These are phyloP conservation scores for Fusarium sp. DNA, from an alignment of 2,329 filamentous ascomycete genomes.

Conservation along the genomic window DNA sequence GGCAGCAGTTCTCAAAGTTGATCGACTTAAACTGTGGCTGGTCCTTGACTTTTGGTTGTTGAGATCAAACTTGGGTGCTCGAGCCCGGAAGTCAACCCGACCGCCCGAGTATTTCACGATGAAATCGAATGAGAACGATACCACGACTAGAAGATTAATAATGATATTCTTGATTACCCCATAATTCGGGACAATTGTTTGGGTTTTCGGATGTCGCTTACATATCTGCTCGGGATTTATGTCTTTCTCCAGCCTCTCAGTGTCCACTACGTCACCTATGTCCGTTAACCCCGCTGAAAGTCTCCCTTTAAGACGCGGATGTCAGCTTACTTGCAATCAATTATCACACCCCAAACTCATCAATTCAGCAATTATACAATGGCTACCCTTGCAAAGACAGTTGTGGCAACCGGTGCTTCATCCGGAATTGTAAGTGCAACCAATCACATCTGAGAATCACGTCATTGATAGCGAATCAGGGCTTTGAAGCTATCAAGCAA, in stretches of 20 bases:
- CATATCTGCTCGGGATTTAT: slow-evolving; percentile 2
- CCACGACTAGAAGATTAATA: slow-evolving; percentile 19
- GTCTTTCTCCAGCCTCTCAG: background rate
- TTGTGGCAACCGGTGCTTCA: slow-evolving; percentile 66
- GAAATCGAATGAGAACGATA: background rate
- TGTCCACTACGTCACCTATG: slow-evolving; percentile 38
- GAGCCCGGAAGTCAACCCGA: background rate
- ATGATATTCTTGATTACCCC: slow-evolving; percentile 9
- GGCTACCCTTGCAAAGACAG: slow-evolving; percentile 61
- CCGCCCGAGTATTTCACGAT: background rate
- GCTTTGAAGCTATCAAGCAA: slow-evolving; percentile 68
- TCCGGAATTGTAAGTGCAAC: slow-evolving; percentile 63
- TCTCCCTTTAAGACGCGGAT: slow-evolving; percentile 4
- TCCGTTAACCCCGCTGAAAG: slow-evolving; percentile 45
- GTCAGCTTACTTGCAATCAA: background rate
- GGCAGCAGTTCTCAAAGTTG: too few species aligned
- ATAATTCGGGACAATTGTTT: background rate
- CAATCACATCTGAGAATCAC: too few species aligned
- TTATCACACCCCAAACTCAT: background rate
- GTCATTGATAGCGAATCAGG: slow-evolving; percentile 53
- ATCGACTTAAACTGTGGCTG: background rate
- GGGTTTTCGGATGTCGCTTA: slow-evolving; percentile 16
- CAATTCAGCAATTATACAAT: slow-evolving; percentile 44
- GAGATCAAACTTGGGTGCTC: background rate
- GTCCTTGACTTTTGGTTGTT: background rate